These are phyloP conservation scores for Barnettozyma siamensis DNA, from an alignment of 805 yeast species.

Conservation along the genomic window DNA sequence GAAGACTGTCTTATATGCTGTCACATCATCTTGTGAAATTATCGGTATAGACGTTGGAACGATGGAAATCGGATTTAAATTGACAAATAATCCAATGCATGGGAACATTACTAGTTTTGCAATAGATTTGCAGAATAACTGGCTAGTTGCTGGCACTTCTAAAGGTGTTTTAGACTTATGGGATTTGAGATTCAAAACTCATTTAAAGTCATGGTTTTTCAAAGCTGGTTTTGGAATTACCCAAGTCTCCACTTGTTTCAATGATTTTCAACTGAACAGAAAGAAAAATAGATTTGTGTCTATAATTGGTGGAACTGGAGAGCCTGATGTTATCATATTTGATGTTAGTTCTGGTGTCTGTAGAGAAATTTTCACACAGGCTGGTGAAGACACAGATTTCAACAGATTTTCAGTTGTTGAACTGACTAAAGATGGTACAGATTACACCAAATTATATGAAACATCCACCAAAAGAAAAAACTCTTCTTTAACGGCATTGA, in stretches of 20 bases:
- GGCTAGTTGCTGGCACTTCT: conserved; percentile 72
- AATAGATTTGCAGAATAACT: conserved; percentile 45
- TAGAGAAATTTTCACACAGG: conserved; percentile 32
- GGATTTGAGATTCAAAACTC: conserved; percentile 67
- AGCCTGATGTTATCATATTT: conserved; percentile 64
- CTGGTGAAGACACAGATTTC: conserved; percentile 8
- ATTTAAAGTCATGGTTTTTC: conserved; percentile 59
- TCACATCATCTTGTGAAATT: conserved; percentile 50
- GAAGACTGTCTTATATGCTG: conserved; percentile 38
- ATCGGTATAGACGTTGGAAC: conserved; percentile 52
- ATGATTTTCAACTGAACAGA: conserved; percentile 28
- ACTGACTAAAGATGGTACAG: conserved; percentile 7
- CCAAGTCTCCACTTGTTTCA: conserved; percentile 40
- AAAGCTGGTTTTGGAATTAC: conserved; percentile 45
- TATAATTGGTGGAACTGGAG: conserved; percentile 63
- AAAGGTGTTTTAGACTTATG: conserved; percentile 72
- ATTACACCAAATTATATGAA: neutral
- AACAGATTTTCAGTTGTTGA: conserved; percentile 18
- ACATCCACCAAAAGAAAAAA: neutral
- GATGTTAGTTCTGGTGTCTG: conserved; percentile 64
- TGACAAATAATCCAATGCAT: conserved; percentile 53
- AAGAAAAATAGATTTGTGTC: conserved; percentile 40
- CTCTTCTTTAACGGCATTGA: conserved; percentile 17
- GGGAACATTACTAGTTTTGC: conserved; percentile 63
- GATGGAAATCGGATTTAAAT: conserved; percentile 36